Percentiles rank a stretch among this genome's conserved stretches.
phyloP scores from a whole-genome alignment of 805 yeast species.

The Candida alai region DNA sequence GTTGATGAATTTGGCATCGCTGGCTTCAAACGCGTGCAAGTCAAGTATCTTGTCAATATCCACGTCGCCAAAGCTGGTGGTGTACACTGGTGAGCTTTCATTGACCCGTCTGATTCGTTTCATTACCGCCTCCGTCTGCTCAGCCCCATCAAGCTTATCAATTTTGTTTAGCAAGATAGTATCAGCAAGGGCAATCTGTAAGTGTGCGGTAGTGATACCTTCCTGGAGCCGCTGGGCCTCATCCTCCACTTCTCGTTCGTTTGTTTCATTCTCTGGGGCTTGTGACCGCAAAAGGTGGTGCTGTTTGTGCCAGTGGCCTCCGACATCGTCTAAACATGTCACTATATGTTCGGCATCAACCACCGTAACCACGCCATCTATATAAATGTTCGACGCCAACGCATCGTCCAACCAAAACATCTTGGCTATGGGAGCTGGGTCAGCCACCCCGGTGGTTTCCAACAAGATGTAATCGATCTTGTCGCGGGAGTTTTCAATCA shows the following conservation, averaged over 20 bases:
- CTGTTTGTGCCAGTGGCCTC: slow-evolving; percentile 63
- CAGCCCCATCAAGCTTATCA: slow-evolving; percentile 43
- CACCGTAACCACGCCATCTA: slow-evolving; percentile 90
- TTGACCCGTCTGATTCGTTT: slow-evolving; percentile 55
- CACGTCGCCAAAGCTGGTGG: slow-evolving; percentile 73
- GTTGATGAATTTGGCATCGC: slow-evolving; percentile 10
- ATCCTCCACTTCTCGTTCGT: slow-evolving; percentile 27
- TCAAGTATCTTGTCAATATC: slow-evolving; percentile 65
- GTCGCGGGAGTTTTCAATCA: slow-evolving; percentile 66
- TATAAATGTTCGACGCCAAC: slow-evolving; percentile 73
- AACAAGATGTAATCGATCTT: slow-evolving; percentile 85
- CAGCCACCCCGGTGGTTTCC: slow-evolving; percentile 96
- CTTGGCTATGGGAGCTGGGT: slow-evolving; percentile 94
- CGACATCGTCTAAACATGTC: slow-evolving; percentile 63
- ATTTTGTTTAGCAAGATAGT: slow-evolving; percentile 73
- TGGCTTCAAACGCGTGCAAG: slow-evolving; percentile 68
- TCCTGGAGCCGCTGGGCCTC: slow-evolving; percentile 31
- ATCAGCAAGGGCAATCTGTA: slow-evolving; percentile 90
- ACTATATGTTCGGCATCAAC: slow-evolving; percentile 70
- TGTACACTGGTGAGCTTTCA: slow-evolving; percentile 58
- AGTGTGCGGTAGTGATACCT: slow-evolving; percentile 74
- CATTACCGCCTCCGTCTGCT: slow-evolving; percentile 24
- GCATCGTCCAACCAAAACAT: slow-evolving; percentile 99
- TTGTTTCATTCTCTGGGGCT: slow-evolving; percentile 18
- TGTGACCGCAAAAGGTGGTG: slow-evolving; percentile 26